phyloP scores from a whole-genome alignment of 108 stramenopile genomes.

The Fragilariopsis cylindrus region DNA sequence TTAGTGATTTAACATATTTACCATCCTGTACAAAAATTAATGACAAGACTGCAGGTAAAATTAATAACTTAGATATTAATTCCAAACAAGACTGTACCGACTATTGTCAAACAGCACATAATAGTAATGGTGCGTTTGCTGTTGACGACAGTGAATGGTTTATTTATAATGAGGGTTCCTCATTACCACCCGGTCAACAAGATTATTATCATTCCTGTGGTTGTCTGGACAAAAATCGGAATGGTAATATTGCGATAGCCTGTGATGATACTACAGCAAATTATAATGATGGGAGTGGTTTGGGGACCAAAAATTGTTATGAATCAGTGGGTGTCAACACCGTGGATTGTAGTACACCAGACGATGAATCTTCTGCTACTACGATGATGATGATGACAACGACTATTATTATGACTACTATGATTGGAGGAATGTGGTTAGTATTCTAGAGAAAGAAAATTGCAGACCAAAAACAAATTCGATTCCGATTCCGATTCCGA shows the following conservation, averaged over 20 bases:
- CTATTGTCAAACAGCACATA: constrained; percentile 8
- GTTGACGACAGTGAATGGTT: neutral
- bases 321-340: neutral
- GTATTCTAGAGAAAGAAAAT: too few relatives aligned
- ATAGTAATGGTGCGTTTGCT: neutral
- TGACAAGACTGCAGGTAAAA: too few relatives aligned
- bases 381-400: too few relatives aligned
- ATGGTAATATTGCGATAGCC: neutral
- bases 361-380: too few relatives aligned
- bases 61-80: neutral
- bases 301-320: constrained; percentile 3
- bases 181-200: too few relatives aligned
- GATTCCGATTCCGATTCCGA: too few relatives aligned
- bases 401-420: too few relatives aligned
- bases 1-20: constrained; percentile 18
- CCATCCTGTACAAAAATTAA: neutral
- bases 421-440: too few relatives aligned
- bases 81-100: constrained; percentile 5
- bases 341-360: neutral
- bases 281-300: neutral
- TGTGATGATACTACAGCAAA: neutral
- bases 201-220: neutral
- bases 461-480: too few relatives aligned
- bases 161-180: too few relatives aligned
- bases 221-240: neutral